Conservation (phyloP, 768 basidiomycete genomes). For the Leucocoprinus leucothites region DNA sequence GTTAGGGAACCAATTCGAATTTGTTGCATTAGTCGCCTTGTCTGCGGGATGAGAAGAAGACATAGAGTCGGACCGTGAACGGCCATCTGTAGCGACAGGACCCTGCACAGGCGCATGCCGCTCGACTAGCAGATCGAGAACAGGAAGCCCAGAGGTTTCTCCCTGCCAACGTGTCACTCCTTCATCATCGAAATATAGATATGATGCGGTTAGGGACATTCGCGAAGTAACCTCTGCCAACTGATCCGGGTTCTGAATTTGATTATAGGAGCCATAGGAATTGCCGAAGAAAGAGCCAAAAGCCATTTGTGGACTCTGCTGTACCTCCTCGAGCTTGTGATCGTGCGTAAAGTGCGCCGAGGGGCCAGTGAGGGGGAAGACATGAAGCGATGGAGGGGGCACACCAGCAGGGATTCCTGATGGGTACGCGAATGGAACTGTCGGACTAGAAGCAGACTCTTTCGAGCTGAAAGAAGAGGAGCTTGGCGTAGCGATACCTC, state of each 20-base stretch:
- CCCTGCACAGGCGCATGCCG: conserved; percentile 44
- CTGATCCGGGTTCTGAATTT: conserved; percentile 34
- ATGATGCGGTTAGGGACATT: conserved; percentile 70
- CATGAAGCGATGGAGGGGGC: conserved; percentile 75
- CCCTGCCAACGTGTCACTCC: conserved; percentile 90
- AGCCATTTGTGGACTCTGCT: conserved; percentile 40
- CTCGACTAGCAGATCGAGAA: conserved; percentile 81
- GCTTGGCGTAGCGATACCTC: conserved; percentile 34
- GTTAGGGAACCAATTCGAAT: conserved; percentile 79
- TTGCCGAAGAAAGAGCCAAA: conserved; percentile 38
- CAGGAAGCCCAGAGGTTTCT: conserved; percentile 87
- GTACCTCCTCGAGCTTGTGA: conserved; percentile 38
- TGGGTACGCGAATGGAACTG: conserved; percentile 40
- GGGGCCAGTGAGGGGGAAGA: conserved; percentile 78
- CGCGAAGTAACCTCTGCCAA: conserved; percentile 57
- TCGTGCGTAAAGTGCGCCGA: conserved; percentile 70
- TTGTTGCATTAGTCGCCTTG: conserved; percentile 30
- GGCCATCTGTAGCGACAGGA: conserved; percentile 18
- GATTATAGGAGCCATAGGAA: conserved; percentile 23
- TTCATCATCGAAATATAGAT: conserved; percentile 85
- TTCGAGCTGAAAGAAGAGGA: conserved; percentile 26
- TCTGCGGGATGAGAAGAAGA: conserved; percentile 19
- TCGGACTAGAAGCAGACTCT: conserved; percentile 28
- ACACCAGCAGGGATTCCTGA: conserved; percentile 49
- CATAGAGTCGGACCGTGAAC: not conserved